A percentile compares a stretch with the other conserved stretches of the same genome.
Conservation (phyloP, 345 rosid genomes). For the Psidium friedrichsthalianum region DNA sequence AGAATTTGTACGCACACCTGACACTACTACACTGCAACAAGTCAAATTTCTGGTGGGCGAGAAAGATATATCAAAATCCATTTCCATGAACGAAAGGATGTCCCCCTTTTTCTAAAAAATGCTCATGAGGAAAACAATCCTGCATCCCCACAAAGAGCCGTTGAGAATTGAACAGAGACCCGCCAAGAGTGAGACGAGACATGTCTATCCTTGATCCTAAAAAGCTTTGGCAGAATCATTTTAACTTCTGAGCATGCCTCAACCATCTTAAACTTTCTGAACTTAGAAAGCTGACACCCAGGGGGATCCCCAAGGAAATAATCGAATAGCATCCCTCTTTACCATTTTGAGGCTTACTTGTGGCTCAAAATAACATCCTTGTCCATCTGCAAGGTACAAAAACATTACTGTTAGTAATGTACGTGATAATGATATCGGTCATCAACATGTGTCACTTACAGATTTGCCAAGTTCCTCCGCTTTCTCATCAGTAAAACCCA, state of each 20-base stretch:
- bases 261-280: not conserved
- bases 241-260: not conserved
- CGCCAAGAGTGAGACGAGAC: not conserved
- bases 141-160: constrained; percentile 41
- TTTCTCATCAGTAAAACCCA: constrained; percentile 77
- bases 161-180: not conserved
- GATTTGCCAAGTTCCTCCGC: constrained; percentile 59
- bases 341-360: not conserved
- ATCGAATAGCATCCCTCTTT: not conserved
- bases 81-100: not conserved
- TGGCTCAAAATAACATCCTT: constrained; percentile 23
- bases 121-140: constrained; percentile 16
- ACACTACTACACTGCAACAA: not conserved
- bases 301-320: not conserved
- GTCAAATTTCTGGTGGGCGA: not conserved
- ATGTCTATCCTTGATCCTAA: not conserved
- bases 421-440: not conserved
- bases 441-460: constrained; percentile 28
- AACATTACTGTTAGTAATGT: not conserved
- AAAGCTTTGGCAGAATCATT: not conserved
- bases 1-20: not conserved
- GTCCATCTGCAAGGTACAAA: constrained; percentile 42
- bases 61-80: not conserved
- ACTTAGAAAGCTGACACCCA: not conserved
- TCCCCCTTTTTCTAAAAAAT: not conserved